A percentile compares a stretch with the other conserved stretches of the same genome.
Conservation (phyloP, 2,329 filamentous ascomycete genomes). For the Sporothrix curviconia region DNA sequence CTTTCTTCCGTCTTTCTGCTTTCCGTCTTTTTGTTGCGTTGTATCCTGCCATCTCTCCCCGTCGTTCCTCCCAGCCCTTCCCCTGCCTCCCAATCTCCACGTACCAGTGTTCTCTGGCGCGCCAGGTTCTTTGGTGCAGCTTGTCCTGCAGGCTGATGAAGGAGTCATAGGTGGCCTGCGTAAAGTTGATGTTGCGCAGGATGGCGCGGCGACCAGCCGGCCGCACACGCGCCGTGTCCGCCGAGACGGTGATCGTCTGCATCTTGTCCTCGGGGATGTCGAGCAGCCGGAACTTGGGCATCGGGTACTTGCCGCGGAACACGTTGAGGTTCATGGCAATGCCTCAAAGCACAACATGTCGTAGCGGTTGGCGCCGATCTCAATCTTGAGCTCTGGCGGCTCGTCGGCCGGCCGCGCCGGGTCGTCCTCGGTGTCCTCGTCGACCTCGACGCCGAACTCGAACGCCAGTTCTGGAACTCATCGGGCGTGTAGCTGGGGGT, state of each 20-base stretch:
- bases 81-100: too few relatives aligned
- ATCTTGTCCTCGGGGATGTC: conserved; percentile 66
- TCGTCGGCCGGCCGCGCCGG: conserved; percentile 70
- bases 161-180: conserved; percentile 83
- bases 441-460: conserved; percentile 95
- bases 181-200: conserved; percentile 85
- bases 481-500: conserved; percentile 70
- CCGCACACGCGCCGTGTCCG: conserved; percentile 69
- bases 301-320: conserved; percentile 68
- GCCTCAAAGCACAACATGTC: conserved; percentile 95
- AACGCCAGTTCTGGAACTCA: conserved; percentile 97
- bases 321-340: conserved; percentile 94
- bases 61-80: background rate
- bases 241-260: conserved; percentile 72
- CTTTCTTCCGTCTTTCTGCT: background rate
- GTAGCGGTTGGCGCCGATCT: conserved; percentile 84
- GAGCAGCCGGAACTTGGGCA: conserved; percentile 74
- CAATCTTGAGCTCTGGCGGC: conserved; percentile 90
- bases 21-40: too few relatives aligned
- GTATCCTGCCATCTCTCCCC: too few relatives aligned
- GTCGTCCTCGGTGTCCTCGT: conserved; percentile 82
- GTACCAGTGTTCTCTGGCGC: conserved; percentile 71
- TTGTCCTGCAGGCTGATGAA: conserved; percentile 99
- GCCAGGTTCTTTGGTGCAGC: conserved; percentile 93
- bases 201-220: conserved; percentile 86